Evolutionary conservation across 2,329 filamentous ascomycete species (phyloP).

Genomic region (Pyrenophora seminiperda): DNA sequence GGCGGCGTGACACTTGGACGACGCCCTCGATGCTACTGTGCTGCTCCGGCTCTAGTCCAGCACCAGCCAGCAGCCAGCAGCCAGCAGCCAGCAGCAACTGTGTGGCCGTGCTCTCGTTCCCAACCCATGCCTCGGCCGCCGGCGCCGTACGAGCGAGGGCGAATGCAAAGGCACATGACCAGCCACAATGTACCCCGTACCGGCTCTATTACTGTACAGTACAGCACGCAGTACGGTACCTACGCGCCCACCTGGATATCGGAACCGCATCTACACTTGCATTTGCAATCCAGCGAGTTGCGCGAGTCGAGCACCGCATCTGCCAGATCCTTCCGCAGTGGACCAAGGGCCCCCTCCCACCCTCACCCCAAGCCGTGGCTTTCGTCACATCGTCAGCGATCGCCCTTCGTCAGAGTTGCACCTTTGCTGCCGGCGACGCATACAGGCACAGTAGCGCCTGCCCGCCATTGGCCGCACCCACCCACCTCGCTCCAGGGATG

Average conservation of each 20-base stretch:
- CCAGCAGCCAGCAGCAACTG: too few relatives aligned
- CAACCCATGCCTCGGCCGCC: constrained; percentile 11
- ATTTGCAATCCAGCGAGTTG: too few relatives aligned
- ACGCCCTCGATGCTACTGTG: not conserved
- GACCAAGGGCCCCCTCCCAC: not conserved
- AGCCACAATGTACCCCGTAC: too few relatives aligned
- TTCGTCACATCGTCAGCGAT: constrained; percentile 9
- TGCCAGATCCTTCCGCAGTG: not conserved
- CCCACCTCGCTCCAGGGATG: constrained; percentile 26
- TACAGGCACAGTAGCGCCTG: constrained; percentile 29
- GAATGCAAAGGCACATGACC: not conserved
- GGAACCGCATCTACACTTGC: too few relatives aligned
- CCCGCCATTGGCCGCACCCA: constrained; percentile 28
- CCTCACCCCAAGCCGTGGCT: not conserved
- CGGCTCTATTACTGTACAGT: too few relatives aligned
- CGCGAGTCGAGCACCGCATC: not conserved
- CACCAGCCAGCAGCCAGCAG: too few relatives aligned
- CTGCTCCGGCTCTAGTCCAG: constrained; percentile 13
- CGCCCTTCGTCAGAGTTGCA: constrained; percentile 36
- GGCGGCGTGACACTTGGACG: constrained; percentile 7
- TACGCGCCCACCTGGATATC: too few relatives aligned
- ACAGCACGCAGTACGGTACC: too few relatives aligned
- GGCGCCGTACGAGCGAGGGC: not conserved
- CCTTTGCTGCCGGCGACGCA: constrained; percentile 27
- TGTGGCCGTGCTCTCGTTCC: constrained; percentile 13